These are phyloP conservation scores for Aphanomyces invadans DNA, from an alignment of 352 stramenopile species.

Conservation along the genomic window DNA sequence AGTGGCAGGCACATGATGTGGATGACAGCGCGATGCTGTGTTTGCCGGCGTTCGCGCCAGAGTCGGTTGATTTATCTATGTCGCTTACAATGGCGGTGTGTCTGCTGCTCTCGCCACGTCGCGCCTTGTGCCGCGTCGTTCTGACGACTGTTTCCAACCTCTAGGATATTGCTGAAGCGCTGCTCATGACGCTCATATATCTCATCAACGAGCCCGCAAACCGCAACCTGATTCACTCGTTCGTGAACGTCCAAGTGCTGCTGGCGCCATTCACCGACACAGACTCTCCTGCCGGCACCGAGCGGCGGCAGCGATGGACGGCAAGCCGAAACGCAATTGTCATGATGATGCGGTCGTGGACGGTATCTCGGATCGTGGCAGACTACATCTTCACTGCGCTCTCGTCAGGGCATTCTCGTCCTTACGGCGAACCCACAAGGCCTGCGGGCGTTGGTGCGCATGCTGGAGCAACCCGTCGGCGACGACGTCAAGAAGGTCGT, in stretches of 20 bases:
- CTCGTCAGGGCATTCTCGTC: slow-evolving; percentile 63
- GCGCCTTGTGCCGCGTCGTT: no score
- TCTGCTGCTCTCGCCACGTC: no score
- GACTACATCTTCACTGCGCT: not conserved
- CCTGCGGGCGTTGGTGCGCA: slow-evolving; percentile 74
- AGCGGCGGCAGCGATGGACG: slow-evolving; percentile 82
- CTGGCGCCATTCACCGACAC: slow-evolving; percentile 85
- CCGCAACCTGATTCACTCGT: slow-evolving; percentile 80
- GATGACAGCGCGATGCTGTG: no score
- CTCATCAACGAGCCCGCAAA: slow-evolving; percentile 79
- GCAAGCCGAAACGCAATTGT: slow-evolving; percentile 84
- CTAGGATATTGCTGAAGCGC: slow-evolving; percentile 68
- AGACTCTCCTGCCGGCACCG: slow-evolving; percentile 70
- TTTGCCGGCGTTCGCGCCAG: no score
- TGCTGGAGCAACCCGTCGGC: slow-evolving; percentile 79
- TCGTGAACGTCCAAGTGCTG: slow-evolving; percentile 80
- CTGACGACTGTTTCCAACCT: no score
- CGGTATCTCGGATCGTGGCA: slow-evolving; percentile 31
- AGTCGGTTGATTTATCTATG: no score
- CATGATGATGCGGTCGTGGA: slow-evolving; percentile 88
- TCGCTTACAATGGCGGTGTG: no score
- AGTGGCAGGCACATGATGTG: no score
- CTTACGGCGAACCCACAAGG: slow-evolving; percentile 83
- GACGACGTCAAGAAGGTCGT: slow-evolving; percentile 86
- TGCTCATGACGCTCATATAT: slow-evolving; percentile 78